These are phyloP conservation scores for Calonectria hawksworthii DNA, from an alignment of 2,329 filamentous ascomycete genomes.

Conservation along the genomic window DNA sequence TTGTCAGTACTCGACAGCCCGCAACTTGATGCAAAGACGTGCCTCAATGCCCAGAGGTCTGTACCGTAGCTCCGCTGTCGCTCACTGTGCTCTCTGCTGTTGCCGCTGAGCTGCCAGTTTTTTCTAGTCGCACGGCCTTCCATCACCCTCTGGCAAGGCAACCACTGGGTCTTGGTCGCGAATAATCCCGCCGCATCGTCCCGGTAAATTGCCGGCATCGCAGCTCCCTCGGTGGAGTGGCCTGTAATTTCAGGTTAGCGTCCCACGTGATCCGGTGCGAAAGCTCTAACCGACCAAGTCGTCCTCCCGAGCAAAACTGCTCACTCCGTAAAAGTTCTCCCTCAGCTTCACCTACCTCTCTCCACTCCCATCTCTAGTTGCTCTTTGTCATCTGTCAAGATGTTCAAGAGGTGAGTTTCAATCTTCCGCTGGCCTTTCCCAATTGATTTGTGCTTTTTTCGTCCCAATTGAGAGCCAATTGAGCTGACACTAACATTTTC, in stretches of 20 bases:
- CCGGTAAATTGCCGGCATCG: conserved; percentile 51
- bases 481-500: conserved; percentile 53
- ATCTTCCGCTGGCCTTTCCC: conserved; percentile 48
- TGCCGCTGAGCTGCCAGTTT: not conserved
- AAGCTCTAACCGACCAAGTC: conserved; percentile 62
- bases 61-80: conserved; percentile 17
- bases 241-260: conserved; percentile 48
- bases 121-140: conserved; percentile 16
- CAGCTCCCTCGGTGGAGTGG: conserved; percentile 38
- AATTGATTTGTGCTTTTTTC: conserved; percentile 36
- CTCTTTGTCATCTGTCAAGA: conserved; percentile 80
- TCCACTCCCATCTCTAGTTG: conserved; percentile 72
- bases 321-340: conserved; percentile 64
- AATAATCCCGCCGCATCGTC: conserved; percentile 45
- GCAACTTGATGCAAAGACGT: not conserved
- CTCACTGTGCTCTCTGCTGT: conserved; percentile 10
- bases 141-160: conserved; percentile 28
- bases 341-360: conserved; percentile 66
- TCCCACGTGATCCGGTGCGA: conserved; percentile 55
- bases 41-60: not conserved
- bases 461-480: conserved; percentile 65
- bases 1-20: not conserved
- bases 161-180: conserved; percentile 36
- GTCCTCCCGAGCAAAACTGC: conserved; percentile 63
- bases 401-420: conserved; percentile 83